Conservation (phyloP, 345 rosid genomes). For the Gossypium stocksii region DNA sequence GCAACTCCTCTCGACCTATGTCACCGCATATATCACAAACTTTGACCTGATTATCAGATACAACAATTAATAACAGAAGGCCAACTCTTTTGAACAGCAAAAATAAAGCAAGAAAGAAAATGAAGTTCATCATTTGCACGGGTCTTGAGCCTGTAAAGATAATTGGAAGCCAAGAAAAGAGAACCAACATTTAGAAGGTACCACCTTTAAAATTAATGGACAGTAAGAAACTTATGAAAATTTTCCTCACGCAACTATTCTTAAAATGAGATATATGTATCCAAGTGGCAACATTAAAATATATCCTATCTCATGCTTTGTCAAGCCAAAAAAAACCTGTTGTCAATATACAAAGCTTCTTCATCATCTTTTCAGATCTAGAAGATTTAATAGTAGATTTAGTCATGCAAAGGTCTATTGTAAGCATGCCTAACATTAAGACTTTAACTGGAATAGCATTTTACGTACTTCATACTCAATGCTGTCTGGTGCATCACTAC, state of each 20-base stretch:
- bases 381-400: neutral
- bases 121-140: neutral
- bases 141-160: neutral
- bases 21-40: slow-evolving; percentile 70
- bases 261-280: neutral
- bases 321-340: neutral
- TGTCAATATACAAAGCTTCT: neutral
- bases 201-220: neutral
- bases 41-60: slow-evolving; percentile 40
- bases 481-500: slow-evolving; percentile 11
- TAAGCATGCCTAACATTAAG: neutral
- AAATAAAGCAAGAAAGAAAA: neutral
- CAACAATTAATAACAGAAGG: neutral
- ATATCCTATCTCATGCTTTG: neutral
- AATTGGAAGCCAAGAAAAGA: neutral
- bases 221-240: neutral
- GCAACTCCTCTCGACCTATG: slow-evolving; percentile 42
- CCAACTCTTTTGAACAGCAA: neutral
- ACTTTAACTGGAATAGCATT: neutral
- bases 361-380: neutral
- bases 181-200: neutral
- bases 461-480: slow-evolving; percentile 27
- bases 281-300: too few species aligned
- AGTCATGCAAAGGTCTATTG: neutral
- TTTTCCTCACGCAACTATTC: neutral